phyloP scores from a whole-genome alignment of 192 early-diverging fungal species.

The Entophlyctis helioformis region DNA sequence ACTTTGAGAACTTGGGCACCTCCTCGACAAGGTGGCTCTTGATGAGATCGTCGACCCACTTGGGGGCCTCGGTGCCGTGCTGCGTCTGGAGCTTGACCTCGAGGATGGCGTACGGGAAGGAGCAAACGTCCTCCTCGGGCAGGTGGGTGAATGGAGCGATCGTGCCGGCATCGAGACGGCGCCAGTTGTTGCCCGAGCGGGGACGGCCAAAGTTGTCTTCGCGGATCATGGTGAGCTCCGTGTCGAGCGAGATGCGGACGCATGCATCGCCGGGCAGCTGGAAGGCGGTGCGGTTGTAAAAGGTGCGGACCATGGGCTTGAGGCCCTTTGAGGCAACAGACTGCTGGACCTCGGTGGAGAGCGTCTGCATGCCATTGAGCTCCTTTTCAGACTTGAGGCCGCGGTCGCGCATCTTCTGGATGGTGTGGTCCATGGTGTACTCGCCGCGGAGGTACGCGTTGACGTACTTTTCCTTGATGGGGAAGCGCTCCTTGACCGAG shows the following conservation, averaged over 20 bases:
- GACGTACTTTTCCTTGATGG: slow-evolving; percentile 88
- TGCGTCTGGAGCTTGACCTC: slow-evolving; percentile 97
- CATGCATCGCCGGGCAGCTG: slow-evolving; percentile 91
- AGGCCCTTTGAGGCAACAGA: slow-evolving; percentile 54
- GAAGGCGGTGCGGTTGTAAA: slow-evolving; percentile 97
- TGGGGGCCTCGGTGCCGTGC: slow-evolving; percentile 76
- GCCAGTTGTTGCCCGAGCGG: slow-evolving; percentile 81
- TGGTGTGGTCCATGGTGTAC: slow-evolving; percentile 57
- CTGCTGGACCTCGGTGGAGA: slow-evolving; percentile 61
- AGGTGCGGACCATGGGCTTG: slow-evolving; percentile 68
- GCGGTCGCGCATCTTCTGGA: slow-evolving; percentile 65
- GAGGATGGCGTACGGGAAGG: slow-evolving; percentile 92
- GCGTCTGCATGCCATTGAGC: slow-evolving; percentile 50
- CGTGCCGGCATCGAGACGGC: slow-evolving; percentile 70
- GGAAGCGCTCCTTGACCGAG: slow-evolving; percentile 74
- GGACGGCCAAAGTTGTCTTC: slow-evolving; percentile 71
- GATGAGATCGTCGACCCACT: slow-evolving; percentile 88
- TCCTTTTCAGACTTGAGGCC: slow-evolving; percentile 57
- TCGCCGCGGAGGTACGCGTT: slow-evolving; percentile 73
- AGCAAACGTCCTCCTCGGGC: slow-evolving; percentile 59
- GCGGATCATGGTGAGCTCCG: slow-evolving; percentile 89
- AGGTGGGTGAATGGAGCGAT: slow-evolving; percentile 73
- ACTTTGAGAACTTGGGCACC: slow-evolving; percentile 97
- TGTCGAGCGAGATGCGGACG: slow-evolving; percentile 89
- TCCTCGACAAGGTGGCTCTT: slow-evolving; percentile 82